Evolutionary conservation across 2,329 filamentous ascomycete genomes (phyloP).

Genomic region (Sarocladiaceae sp.): DNA sequence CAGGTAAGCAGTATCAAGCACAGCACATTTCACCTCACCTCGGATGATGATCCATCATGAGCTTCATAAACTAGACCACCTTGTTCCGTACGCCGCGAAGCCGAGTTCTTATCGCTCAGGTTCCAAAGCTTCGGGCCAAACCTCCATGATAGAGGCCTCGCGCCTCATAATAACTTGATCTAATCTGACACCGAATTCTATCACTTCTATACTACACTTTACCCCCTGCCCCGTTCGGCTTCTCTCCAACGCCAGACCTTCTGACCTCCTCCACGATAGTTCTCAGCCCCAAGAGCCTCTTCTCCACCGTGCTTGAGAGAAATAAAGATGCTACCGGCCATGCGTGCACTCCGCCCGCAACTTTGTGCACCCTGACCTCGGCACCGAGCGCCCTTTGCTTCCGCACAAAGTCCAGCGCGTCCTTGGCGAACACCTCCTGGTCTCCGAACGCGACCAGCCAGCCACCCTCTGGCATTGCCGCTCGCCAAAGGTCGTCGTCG

Average conservation of each 20-base stretch:
- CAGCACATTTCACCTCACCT: no score
- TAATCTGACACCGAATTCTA: conserved; percentile 13
- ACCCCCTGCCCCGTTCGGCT: not conserved
- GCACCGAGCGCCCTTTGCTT: conserved; percentile 48
- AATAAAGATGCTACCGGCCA: conserved; percentile 72
- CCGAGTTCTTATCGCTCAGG: conserved; percentile 30
- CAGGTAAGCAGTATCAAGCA: no score
- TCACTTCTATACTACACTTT: conserved; percentile 13
- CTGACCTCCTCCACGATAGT: conserved; percentile 32
- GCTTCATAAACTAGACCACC: not conserved
- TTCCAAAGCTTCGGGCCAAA: not conserved
- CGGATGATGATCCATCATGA: conserved; percentile 8
- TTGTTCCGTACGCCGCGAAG: conserved; percentile 29
- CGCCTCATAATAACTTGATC: conserved; percentile 13
- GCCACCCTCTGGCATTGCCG: conserved; percentile 59
- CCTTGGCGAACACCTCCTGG: conserved; percentile 71
- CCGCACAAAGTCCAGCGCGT: conserved; percentile 55
- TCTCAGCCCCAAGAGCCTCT: conserved; percentile 47
- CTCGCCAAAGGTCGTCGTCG: conserved; percentile 59
- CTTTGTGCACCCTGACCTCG: conserved; percentile 50
- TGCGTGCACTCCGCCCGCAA: conserved; percentile 66
- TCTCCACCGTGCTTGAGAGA: conserved; percentile 39
- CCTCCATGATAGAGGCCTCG: conserved; percentile 5
- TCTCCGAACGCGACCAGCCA: conserved; percentile 66
- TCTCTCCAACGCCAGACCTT: conserved; percentile 17